Evolutionary conservation across 352 stramenopile species (phyloP).

Genomic region (Paralagenidium karlingii): DNA sequence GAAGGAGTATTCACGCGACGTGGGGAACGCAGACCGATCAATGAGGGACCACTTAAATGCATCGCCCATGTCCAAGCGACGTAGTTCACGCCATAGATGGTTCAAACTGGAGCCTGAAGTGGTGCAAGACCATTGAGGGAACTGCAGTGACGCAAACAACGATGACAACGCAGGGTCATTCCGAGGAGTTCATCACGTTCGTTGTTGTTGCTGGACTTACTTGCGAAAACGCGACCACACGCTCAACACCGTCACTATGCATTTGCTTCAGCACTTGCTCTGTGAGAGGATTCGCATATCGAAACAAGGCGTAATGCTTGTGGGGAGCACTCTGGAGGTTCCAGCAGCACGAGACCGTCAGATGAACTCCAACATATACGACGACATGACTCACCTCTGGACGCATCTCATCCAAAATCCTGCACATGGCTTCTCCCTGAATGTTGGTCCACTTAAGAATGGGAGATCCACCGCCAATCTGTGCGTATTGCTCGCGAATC

Average conservation of each 20-base stretch:
- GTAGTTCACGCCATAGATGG: conserved; percentile 74
- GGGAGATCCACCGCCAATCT: conserved; percentile 95
- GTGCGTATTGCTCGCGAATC: conserved; percentile 91
- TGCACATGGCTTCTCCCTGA: conserved; percentile 87
- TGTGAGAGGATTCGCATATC: conserved; percentile 97
- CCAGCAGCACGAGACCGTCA: background rate
- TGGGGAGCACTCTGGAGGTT: conserved; percentile 60
- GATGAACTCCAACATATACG: background rate
- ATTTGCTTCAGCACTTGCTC: conserved; percentile 94
- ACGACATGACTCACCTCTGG: conserved; percentile 29
- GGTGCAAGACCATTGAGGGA: conserved; percentile 98
- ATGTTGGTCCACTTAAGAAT: conserved; percentile 95
- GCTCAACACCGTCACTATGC: conserved; percentile 88
- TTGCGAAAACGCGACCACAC: conserved; percentile 95
- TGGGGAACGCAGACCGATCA: conserved; percentile 17
- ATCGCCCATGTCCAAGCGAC: conserved; percentile 80
- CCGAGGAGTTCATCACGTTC: background rate
- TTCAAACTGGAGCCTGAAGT: conserved; percentile 94
- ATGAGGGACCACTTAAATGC: conserved; percentile 79
- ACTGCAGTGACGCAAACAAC: conserved; percentile 21
- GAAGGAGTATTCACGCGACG: background rate
- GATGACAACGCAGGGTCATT: no score
- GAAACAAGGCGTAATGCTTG: conserved; percentile 96
- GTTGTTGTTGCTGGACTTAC: conserved; percentile 5
- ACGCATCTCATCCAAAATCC: conserved; percentile 83